Conservation (phyloP, 805 yeast genomes). For the Millerago galiae region DNA sequence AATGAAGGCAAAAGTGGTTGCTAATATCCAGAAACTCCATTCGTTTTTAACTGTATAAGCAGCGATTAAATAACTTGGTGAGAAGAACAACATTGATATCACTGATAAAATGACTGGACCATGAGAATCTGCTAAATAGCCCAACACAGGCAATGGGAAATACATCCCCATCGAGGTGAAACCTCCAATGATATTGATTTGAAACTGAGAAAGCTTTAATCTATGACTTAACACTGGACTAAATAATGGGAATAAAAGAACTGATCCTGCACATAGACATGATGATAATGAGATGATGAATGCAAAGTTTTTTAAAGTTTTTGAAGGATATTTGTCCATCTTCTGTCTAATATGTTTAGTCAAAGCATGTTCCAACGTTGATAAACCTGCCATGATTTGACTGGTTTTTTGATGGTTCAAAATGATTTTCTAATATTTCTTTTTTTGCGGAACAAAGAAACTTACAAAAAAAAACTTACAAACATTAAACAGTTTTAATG, state of each 20-base stretch:
- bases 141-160: conserved; percentile 73
- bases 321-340: conserved; percentile 36
- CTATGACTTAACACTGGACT: conserved; percentile 57
- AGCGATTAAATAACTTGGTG: conserved; percentile 61
- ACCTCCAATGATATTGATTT: conserved; percentile 69
- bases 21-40: conserved; percentile 29
- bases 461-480: not conserved
- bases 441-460: not conserved
- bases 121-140: conserved; percentile 77
- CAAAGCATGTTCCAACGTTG: conserved; percentile 32
- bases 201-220: conserved; percentile 58
- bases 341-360: conserved; percentile 39
- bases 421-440: not conserved
- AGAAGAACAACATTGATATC: conserved; percentile 51
- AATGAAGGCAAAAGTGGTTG: conserved; percentile 48
- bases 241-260: conserved; percentile 74
- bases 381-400: conserved; percentile 19
- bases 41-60: conserved; percentile 28
- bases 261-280: conserved; percentile 77
- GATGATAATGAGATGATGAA: conserved; percentile 52
- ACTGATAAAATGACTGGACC: conserved; percentile 72
- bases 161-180: conserved; percentile 77
- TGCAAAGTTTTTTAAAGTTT: conserved; percentile 39
- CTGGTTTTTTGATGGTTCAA: too few species aligned
- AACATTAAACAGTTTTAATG: not conserved